Percentiles rank a stretch among this genome's conserved stretches.
phyloP scores from a whole-genome alignment of 1,284 basidiomycete genomes.

The Apiotrichum veenhuisii region DNA sequence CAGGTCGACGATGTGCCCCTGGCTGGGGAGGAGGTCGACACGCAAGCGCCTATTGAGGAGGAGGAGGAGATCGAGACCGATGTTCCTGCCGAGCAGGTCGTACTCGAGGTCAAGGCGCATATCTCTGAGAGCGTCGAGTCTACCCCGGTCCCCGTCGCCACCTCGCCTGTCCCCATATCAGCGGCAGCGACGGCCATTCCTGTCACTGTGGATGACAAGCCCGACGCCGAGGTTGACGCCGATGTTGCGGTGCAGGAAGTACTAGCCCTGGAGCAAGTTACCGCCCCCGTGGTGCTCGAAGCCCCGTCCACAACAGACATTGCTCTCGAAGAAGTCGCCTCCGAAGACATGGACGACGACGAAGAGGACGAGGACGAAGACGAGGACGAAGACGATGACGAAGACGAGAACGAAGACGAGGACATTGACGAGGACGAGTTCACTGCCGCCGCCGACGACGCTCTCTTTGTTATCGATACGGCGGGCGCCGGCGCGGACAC shows the following conservation, averaged over 20 bases:
- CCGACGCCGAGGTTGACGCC: too few species aligned
- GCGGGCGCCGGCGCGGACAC: neutral
- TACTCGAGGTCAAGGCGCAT: neutral
- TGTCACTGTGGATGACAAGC: too few species aligned
- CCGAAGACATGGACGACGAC: neutral
- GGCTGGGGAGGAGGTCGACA: neutral
- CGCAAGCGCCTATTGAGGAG: neutral
- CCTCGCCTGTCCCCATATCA: neutral
- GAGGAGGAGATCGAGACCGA: too few species aligned
- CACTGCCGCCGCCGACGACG: constrained; percentile 1
- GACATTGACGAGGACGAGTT: constrained; percentile 3
- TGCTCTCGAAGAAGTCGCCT: neutral
- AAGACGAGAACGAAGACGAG: neutral
- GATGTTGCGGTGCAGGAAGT: neutral
- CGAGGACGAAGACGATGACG: neutral
- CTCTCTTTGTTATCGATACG: neutral
- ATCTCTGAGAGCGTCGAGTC: too few species aligned
- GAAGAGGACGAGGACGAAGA: neutral
- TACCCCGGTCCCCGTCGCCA: too few species aligned
- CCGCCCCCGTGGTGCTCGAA: too few species aligned
- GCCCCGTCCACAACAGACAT: neutral
- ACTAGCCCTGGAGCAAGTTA: too few species aligned
- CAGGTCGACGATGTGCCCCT: neutral
- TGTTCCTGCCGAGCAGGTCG: too few species aligned
- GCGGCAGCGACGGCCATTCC: neutral